Conservation (phyloP, 2,329 filamentous ascomycete genomes). For the Ophioceras dolichostomum region DNA sequence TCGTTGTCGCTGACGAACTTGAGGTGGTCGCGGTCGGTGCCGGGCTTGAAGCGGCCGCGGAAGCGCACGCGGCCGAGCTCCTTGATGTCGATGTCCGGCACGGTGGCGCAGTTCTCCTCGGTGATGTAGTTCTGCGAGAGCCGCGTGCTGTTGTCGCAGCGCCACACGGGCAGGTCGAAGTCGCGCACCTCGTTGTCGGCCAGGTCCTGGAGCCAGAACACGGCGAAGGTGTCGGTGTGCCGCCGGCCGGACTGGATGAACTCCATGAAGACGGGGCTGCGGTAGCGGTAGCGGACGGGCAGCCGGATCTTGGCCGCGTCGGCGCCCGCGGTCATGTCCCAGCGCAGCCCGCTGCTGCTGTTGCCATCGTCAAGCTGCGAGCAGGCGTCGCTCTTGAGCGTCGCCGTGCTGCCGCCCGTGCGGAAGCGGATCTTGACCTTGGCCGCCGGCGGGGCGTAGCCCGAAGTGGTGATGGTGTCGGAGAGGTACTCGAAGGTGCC, state of each 20-base stretch:
- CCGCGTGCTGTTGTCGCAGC: slow-evolving; percentile 59
- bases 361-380: slow-evolving; percentile 42
- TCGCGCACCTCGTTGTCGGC: slow-evolving; percentile 65
- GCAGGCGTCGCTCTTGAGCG: slow-evolving; percentile 52
- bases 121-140: slow-evolving; percentile 90
- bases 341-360: slow-evolving; percentile 29
- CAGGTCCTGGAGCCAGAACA: slow-evolving; percentile 78
- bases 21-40: slow-evolving; percentile 77
- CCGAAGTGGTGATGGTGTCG: slow-evolving; percentile 51
- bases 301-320: slow-evolving; percentile 45
- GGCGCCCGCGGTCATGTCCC: slow-evolving; percentile 26
- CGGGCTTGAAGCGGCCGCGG: slow-evolving; percentile 72
- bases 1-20: slow-evolving; percentile 78
- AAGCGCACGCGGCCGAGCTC: slow-evolving; percentile 77
- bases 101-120: slow-evolving; percentile 54
- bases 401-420: slow-evolving; percentile 73
- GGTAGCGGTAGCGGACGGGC: slow-evolving; percentile 82
- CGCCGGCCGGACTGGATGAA: slow-evolving; percentile 61
- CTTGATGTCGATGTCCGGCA: slow-evolving; percentile 65
- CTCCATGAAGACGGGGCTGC: slow-evolving; percentile 82
- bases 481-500: slow-evolving; percentile 85
- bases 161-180: slow-evolving; percentile 87
- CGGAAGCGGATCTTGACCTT: slow-evolving; percentile 69
- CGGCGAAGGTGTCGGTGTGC: slow-evolving; percentile 60
- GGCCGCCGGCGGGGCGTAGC: slow-evolving; percentile 42